Evolutionary conservation across 1,284 basidiomycete genomes (phyloP).

Genomic region (Wallemia ichthyophaga): DNA sequence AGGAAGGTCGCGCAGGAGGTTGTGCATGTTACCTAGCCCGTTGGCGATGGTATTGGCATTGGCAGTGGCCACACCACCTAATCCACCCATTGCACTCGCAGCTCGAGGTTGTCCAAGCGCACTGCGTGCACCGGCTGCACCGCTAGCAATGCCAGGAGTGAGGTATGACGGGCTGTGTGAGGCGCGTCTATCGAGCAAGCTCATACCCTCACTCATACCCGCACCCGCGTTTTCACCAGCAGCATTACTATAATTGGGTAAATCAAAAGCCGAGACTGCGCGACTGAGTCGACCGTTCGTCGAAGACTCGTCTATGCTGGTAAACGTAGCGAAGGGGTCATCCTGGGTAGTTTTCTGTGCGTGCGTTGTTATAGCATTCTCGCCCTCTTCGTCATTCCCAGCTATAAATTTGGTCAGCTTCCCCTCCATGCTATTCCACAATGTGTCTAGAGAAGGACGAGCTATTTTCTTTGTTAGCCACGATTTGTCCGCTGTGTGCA

Average conservation of each 20-base stretch:
- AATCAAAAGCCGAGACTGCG: constrained; percentile 2
- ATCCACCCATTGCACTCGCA: not conserved
- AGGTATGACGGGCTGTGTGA: constrained; percentile 3
- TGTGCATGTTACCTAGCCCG: not conserved
- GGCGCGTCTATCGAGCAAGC: not conserved
- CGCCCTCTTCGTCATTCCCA: constrained; percentile 41
- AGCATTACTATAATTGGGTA: constrained; percentile 1
- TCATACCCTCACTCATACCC: too few species aligned
- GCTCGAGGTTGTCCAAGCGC: not conserved
- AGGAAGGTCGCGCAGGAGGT: too few species aligned
- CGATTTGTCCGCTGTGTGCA: constrained; percentile 37
- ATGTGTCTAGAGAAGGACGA: constrained; percentile 67
- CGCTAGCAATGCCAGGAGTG: not conserved
- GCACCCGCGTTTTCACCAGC: too few species aligned
- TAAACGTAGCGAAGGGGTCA: not conserved
- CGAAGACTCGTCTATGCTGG: constrained; percentile 2
- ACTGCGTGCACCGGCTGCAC: too few species aligned
- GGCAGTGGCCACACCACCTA: not conserved
- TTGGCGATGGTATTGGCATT: too few species aligned
- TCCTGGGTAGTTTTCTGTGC: too few species aligned
- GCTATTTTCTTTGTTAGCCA: constrained; percentile 46
- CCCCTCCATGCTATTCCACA: constrained; percentile 82
- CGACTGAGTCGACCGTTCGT: constrained; percentile 3
- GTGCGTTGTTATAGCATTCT: too few species aligned
- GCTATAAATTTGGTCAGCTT: constrained; percentile 86